Evolutionary conservation across 768 basidiomycete genomes (phyloP), one percentile per base, ranked within the genome.

Genomic region (Termitomyces sp.): DNA sequence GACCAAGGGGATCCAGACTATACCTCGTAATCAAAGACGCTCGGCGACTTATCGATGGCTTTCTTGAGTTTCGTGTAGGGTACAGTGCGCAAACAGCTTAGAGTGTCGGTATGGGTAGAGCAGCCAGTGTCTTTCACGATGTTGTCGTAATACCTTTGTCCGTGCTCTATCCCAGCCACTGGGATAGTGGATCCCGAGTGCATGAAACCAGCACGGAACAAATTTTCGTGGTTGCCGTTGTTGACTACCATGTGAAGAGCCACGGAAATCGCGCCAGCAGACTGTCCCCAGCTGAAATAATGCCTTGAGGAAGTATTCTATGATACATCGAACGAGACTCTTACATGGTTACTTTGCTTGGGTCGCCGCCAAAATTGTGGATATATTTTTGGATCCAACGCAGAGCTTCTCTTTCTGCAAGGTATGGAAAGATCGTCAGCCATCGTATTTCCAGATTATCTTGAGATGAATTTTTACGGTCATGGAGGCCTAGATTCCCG

Each of bases 371-470:
- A 57, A 88, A 89, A 7, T 72, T 69, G 32, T 65, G 58, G 58
- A 88, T 85, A 62, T 89, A 82, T 62, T 82, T 80, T 58, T 85
- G 80, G 1, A 89, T 72, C 87, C 87, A 89, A 52, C 79, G 66
- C 9, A 89, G 61, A 2, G 82, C 85, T 32, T 79, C 67, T 23
- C 81, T 74, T 63, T 83, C 80, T 86, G 66, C 9, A 15, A 47
- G 42, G 3, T 15, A 16, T 23, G 22, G 15, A 40, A 29, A 12
- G 29, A 9, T 16, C n/a, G 35, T 13, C 36, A 15, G 2, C n/a
- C n/a, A 22, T 44, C 15, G 11, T 27, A 27, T 45, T 22, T 48
- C 23, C 25, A 10, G 10, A 38, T n/a, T 25, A 12, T 49, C 25
- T 27, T 5, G 46, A 33, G n/a, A 1, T 25, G 25, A 13, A 7